A percentile compares a stretch with the other conserved stretches of the same genome.
These are phyloP conservation scores for Annulohypoxylon nitens DNA, from an alignment of 495 filamentous ascomycete species.

Conservation along the genomic window DNA sequence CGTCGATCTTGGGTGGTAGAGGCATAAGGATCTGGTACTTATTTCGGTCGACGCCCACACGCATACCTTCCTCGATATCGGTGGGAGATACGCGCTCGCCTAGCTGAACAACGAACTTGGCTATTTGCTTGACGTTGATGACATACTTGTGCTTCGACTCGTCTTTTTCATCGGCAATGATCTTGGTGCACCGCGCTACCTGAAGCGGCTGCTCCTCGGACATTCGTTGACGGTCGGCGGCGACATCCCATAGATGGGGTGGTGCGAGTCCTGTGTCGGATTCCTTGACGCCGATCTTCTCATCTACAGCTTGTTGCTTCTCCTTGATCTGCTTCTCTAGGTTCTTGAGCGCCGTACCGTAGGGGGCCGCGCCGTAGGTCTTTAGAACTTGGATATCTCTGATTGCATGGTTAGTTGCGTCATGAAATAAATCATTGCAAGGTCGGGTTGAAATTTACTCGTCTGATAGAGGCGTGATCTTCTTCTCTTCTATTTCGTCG, in stretches of 20 bases:
- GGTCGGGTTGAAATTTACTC: constrained; percentile 73
- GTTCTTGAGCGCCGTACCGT: constrained; percentile 90
- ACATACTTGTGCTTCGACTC: constrained; percentile 99
- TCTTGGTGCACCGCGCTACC: constrained; percentile 98
- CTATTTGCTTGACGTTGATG: constrained; percentile 99
- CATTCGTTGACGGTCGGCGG: constrained; percentile 98
- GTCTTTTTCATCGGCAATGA: constrained; percentile 97
- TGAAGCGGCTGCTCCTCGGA: constrained; percentile 97
- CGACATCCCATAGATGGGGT: constrained; percentile 98
- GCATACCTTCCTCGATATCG: constrained; percentile 99
- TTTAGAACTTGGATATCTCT: constrained; percentile 99
- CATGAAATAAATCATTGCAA: constrained; percentile 3
- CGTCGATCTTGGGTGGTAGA: constrained; percentile 98
- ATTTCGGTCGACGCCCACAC: constrained; percentile 96
- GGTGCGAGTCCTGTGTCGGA: constrained; percentile 98
- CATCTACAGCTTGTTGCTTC: constrained; percentile 93
- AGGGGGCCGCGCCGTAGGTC: constrained; percentile 97
- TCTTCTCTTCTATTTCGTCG: constrained; percentile 98
- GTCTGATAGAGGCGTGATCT: constrained; percentile 95
- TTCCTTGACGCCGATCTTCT: constrained; percentile 94
- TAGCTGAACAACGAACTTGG: constrained; percentile 98
- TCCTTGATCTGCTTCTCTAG: constrained; percentile 99
- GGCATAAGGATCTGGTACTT: constrained; percentile 99
- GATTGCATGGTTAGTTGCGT: constrained; percentile 52
- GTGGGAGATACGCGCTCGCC: constrained; percentile 97